These are phyloP conservation scores for Crataegus laevigata DNA, from an alignment of 306 rosid species.

Conservation along the genomic window DNA sequence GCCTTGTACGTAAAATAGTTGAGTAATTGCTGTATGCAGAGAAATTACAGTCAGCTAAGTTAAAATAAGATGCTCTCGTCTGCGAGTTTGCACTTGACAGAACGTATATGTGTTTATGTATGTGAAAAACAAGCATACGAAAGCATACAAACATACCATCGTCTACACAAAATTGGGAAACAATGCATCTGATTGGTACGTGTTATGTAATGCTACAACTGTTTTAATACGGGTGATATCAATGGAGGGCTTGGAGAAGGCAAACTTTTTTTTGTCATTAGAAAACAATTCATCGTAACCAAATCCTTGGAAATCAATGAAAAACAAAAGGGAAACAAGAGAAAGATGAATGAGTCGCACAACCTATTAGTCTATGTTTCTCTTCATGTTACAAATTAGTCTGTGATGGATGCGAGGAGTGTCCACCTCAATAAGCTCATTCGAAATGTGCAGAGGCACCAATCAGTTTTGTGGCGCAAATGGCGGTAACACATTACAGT, in stretches of 20 bases:
- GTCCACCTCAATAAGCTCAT: neutral
- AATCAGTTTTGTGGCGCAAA: neutral
- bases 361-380: too few relatives aligned
- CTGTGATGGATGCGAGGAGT: too few relatives aligned
- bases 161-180: neutral
- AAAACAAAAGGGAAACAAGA: too few relatives aligned
- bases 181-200: neutral
- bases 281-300: too few relatives aligned
- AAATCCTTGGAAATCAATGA: too few relatives aligned
- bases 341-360: too few relatives aligned
- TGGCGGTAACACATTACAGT: neutral
- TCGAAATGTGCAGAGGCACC: neutral
- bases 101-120: too few relatives aligned
- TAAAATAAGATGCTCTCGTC: neutral
- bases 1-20: constrained; percentile 93
- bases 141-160: neutral
- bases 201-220: neutral
- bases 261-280: too few relatives aligned
- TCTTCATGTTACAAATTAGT: too few relatives aligned
- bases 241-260: too few relatives aligned
- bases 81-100: neutral
- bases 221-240: neutral
- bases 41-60: constrained; percentile 23
- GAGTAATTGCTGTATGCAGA: constrained; percentile 71
- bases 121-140: neutral